Evolutionary conservation across 2,329 filamentous ascomycete genomes (phyloP).

Genomic region (Fusarium graminum): DNA sequence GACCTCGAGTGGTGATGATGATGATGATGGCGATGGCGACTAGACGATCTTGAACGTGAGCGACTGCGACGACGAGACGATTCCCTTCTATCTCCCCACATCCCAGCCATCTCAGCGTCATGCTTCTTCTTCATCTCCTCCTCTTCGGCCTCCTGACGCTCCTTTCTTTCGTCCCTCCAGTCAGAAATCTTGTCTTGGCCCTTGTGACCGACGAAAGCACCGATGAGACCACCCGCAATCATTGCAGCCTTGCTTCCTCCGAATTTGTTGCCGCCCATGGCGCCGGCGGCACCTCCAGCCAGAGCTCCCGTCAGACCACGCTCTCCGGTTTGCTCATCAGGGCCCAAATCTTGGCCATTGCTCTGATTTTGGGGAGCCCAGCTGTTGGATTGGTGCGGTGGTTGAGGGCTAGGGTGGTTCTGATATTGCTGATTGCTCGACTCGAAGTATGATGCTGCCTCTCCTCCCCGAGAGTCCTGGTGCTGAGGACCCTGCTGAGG

Average conservation of each 20-base stretch:
- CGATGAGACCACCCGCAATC: neutral
- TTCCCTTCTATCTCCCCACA: neutral
- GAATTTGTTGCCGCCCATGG: neutral
- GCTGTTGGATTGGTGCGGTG: neutral
- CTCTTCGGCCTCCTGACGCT: neutral
- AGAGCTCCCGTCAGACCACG: constrained; percentile 1
- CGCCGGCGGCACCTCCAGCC: constrained; percentile 2
- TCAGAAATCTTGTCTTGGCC: constrained; percentile 3
- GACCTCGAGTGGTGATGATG: neutral
- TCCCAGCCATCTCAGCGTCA: neutral
- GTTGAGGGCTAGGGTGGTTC: neutral
- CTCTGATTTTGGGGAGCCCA: neutral
- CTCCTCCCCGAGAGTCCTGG: neutral
- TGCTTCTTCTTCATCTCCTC: constrained; percentile 3
- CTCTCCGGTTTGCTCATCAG: neutral
- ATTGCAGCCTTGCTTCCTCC: constrained; percentile 4
- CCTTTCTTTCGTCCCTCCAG: constrained; percentile 6
- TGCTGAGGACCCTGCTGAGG: too few relatives aligned
- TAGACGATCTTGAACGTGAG: neutral
- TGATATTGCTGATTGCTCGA: neutral
- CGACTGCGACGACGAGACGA: neutral
- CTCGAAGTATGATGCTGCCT: constrained; percentile 1
- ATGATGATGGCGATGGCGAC: neutral
- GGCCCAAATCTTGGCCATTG: neutral
- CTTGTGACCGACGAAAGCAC: constrained; percentile 5